A percentile compares a stretch with the other conserved stretches of the same genome.
These are phyloP conservation scores for Ceratocystis eucalypticola DNA, from an alignment of 2,329 filamentous ascomycete genomes.

Conservation along the genomic window DNA sequence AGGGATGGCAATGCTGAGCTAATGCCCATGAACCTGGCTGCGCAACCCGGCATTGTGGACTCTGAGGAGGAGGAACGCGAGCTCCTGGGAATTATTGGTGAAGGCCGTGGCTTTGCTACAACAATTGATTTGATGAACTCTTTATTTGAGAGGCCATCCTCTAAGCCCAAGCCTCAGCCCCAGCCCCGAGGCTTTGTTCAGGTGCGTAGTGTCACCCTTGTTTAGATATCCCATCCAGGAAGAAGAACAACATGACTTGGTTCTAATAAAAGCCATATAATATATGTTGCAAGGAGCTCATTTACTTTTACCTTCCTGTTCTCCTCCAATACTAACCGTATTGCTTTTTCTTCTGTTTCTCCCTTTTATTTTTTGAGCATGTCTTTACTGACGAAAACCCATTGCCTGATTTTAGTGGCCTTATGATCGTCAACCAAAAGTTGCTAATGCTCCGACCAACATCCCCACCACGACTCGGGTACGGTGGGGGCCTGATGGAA, in stretches of 20 bases:
- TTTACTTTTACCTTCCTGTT: background rate
- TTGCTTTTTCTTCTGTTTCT: background rate
- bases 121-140: slow-evolving; percentile 96
- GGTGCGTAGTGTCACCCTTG: slow-evolving; percentile 55
- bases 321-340: background rate
- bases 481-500: slow-evolving; percentile 63
- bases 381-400: background rate
- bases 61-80: slow-evolving; percentile 13
- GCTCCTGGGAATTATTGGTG: slow-evolving; percentile 25
- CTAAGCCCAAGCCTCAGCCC: slow-evolving; percentile 35
- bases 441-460: slow-evolving; percentile 28
- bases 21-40: slow-evolving; percentile 13
- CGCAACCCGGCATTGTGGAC: slow-evolving; percentile 19
- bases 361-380: background rate
- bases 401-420: slow-evolving; percentile 53
- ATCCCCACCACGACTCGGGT: slow-evolving; percentile 43
- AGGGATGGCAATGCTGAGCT: slow-evolving; percentile 38
- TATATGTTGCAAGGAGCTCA: background rate
- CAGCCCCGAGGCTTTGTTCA: slow-evolving; percentile 56
- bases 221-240: slow-evolving; percentile 12
- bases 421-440: slow-evolving; percentile 66
- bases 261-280: slow-evolving; percentile 8
- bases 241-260: slow-evolving; percentile 1
- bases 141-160: slow-evolving; percentile 63
- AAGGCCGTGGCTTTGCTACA: slow-evolving; percentile 60